These are phyloP conservation scores for Typha latifolia DNA, from an alignment of 176 grass and related monocot species.

Conservation along the genomic window DNA sequence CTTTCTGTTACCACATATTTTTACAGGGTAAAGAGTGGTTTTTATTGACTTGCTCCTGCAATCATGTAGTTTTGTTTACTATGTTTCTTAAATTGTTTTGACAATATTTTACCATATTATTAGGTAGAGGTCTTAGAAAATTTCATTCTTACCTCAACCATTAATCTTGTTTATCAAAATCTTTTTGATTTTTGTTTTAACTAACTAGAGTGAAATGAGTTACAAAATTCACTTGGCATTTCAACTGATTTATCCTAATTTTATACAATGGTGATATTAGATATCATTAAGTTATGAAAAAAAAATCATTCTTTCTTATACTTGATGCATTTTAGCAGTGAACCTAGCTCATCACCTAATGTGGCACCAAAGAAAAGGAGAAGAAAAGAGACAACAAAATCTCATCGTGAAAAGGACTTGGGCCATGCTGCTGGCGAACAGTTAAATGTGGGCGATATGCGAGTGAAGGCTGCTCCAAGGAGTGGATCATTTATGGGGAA, in stretches of 20 bases:
- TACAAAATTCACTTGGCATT: neutral
- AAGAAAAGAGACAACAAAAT: constrained; percentile 60
- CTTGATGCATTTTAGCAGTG: constrained; percentile 41
- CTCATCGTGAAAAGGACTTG: constrained; percentile 32
- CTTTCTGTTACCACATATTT: no score
- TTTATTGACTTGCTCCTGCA: no score
- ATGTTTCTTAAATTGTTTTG: no score
- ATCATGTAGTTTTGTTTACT: no score
- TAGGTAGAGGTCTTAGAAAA: neutral
- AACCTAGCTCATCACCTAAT: constrained; percentile 34
- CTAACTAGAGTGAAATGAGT: neutral
- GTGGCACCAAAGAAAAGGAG: constrained; percentile 73
- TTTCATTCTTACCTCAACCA: neutral
- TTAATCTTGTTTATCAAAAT: neutral
- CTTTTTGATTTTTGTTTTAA: neutral
- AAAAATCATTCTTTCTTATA: neutral
- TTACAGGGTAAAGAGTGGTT: no score
- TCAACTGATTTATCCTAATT: neutral
- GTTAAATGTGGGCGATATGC: constrained; percentile 23
- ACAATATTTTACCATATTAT: no score
- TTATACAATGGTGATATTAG: neutral
- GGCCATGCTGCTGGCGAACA: constrained; percentile 36
- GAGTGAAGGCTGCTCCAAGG: constrained; percentile 44
- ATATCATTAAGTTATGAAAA: neutral
- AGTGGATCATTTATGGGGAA: constrained; percentile 22